Evolutionary conservation across 805 yeast species (phyloP).

Genomic region (Candida succiphila): DNA sequence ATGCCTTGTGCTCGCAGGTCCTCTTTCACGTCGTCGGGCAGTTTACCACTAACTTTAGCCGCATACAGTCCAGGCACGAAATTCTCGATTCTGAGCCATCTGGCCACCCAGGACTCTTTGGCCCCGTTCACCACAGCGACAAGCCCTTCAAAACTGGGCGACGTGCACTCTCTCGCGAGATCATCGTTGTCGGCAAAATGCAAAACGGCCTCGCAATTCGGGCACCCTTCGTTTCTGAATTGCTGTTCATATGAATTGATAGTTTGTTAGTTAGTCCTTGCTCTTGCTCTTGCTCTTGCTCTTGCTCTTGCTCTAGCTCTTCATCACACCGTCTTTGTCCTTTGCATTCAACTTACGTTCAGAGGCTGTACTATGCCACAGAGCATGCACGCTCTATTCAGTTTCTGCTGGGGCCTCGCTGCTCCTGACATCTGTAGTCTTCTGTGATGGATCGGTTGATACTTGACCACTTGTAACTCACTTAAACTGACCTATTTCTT

Average conservation of each 20-base stretch:
- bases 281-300: neutral
- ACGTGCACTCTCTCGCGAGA: slow-evolving; percentile 82
- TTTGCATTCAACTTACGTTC: slow-evolving; percentile 43
- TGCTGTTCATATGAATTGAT: slow-evolving; percentile 19
- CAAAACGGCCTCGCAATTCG: slow-evolving; percentile 87
- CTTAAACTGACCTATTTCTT: no score
- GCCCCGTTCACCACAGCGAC: slow-evolving; percentile 85
- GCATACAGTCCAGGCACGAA: slow-evolving; percentile 89
- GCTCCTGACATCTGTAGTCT: neutral
- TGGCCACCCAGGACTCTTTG: slow-evolving; percentile 86
- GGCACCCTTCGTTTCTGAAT: slow-evolving; percentile 84
- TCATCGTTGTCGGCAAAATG: slow-evolving; percentile 71
- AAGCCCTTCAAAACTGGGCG: slow-evolving; percentile 92
- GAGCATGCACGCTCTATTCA: slow-evolving; percentile 94
- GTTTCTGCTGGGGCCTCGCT: slow-evolving; percentile 21
- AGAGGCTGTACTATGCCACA: slow-evolving; percentile 88
- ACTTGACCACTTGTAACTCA: no score
- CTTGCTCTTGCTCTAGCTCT: neutral
- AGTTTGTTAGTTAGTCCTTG: neutral
- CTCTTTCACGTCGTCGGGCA: slow-evolving; percentile 77
- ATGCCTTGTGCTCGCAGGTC: slow-evolving; percentile 68
- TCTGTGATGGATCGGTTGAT: no score
- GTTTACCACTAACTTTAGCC: slow-evolving; percentile 81
- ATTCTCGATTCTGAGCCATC: slow-evolving; percentile 87
- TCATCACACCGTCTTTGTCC: neutral